phyloP scores from a whole-genome alignment of 768 basidiomycete species.

The Rhodotorula toruloides region DNA sequence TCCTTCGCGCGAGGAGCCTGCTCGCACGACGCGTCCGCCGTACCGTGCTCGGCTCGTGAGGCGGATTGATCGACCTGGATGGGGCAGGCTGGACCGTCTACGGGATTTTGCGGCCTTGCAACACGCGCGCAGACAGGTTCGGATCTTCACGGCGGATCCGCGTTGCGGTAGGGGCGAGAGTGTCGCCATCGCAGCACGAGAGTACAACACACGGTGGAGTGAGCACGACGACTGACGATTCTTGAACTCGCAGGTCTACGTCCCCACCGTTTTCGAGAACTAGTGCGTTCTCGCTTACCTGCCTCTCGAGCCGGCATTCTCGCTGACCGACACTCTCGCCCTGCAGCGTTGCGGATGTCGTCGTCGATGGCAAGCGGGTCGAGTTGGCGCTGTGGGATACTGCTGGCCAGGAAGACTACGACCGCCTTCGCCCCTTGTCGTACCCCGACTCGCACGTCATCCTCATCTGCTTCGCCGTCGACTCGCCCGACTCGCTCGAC shows the following conservation, averaged over 20 bases:
- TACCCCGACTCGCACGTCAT: slow-evolving; percentile 99
- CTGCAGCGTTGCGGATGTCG: slow-evolving; percentile 77
- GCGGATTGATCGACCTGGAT: too few relatives aligned
- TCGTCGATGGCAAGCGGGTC: slow-evolving; percentile 96
- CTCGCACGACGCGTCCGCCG: background rate
- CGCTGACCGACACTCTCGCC: background rate
- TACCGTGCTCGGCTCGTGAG: too few relatives aligned
- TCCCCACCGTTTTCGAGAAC: slow-evolving; percentile 99
- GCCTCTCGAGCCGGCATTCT: background rate
- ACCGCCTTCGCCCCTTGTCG: slow-evolving; percentile 91
- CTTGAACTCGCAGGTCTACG: slow-evolving; percentile 70
- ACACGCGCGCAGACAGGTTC: too few relatives aligned
- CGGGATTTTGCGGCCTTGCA: too few relatives aligned
- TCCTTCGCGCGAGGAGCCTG: background rate
- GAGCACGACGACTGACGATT: slow-evolving; percentile 9
- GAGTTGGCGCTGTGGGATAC: slow-evolving; percentile 99
- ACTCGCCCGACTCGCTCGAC: slow-evolving; percentile 95
- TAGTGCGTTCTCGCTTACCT: slow-evolving; percentile 49
- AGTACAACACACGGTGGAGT: background rate
- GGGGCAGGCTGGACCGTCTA: too few relatives aligned
- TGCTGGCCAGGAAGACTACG: slow-evolving; percentile 98
- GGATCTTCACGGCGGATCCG: too few relatives aligned
- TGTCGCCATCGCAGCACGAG: too few relatives aligned
- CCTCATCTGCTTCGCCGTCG: slow-evolving; percentile 96
- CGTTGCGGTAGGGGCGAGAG: too few relatives aligned